A percentile compares a stretch with the other conserved stretches of the same genome.
These are phyloP conservation scores for Dovyalis caffra DNA, from an alignment of 345 rosid species.

Conservation along the genomic window DNA sequence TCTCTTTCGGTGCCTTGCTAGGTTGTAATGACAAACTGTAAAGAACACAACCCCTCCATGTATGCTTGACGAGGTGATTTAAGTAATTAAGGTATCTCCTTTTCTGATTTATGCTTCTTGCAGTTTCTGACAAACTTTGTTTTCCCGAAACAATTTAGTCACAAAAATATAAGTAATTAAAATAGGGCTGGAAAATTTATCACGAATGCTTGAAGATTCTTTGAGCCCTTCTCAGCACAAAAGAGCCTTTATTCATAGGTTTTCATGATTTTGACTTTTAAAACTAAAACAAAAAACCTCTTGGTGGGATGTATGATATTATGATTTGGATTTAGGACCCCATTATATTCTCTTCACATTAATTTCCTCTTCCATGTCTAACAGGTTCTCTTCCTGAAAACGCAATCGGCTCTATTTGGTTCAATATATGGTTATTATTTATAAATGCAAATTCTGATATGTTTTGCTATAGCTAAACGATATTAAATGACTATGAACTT, in stretches of 20 bases:
- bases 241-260: neutral
- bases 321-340: neutral
- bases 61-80: neutral
- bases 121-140: neutral
- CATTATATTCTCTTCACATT: neutral
- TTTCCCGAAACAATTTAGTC: neutral
- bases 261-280: neutral
- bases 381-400: no score
- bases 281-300: neutral
- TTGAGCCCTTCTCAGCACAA: neutral
- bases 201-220: neutral
- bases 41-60: neutral
- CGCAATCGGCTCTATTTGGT: no score
- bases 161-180: no score
- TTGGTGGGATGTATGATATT: neutral
- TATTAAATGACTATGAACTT: no score
- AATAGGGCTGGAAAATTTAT: no score
- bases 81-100: neutral
- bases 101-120: neutral
- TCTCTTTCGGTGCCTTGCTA: neutral
- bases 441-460: no score
- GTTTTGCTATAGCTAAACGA: no score
- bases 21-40: neutral
- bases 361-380: no score
- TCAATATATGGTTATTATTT: no score